These are phyloP conservation scores for Trypanosoma brucei DNA, from an alignment of 208 protist species.

Conservation along the genomic window DNA sequence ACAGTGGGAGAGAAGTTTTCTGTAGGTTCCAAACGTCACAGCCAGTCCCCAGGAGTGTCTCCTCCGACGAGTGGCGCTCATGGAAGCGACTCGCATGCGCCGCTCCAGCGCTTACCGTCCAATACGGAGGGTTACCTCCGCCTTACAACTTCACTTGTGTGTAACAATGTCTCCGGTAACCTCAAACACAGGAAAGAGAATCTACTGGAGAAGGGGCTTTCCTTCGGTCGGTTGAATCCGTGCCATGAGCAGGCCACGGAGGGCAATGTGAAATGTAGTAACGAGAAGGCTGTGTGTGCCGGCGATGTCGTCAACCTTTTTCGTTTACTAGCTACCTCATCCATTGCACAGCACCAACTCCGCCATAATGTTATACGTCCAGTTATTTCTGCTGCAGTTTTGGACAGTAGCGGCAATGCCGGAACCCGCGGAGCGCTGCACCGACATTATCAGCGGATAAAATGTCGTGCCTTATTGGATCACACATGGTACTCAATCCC, in stretches of 20 bases:
- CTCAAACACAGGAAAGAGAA: slow-evolving; percentile 32
- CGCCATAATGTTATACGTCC: slow-evolving; percentile 55
- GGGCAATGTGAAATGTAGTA: neutral
- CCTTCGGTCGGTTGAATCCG: slow-evolving; percentile 10
- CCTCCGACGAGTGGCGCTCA: neutral
- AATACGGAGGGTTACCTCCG: slow-evolving; percentile 48
- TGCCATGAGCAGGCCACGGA: neutral
- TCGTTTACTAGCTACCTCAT: slow-evolving; percentile 43
- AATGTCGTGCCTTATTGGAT: slow-evolving; percentile 54
- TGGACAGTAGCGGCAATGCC: slow-evolving; percentile 22
- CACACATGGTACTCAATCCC: slow-evolving; percentile 65
- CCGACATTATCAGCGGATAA: slow-evolving; percentile 19
- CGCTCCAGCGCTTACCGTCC: slow-evolving; percentile 15
- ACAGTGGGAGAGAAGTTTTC: neutral
- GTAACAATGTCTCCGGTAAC: slow-evolving; percentile 72
- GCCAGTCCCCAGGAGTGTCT: slow-evolving; percentile 9
- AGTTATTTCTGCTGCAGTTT: slow-evolving; percentile 58
- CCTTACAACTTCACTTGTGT: slow-evolving; percentile 41
- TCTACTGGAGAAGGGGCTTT: slow-evolving; percentile 39
- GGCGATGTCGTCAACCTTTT: slow-evolving; percentile 49
- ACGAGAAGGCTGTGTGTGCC: neutral
- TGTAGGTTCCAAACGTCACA: neutral
- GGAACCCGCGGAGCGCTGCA: neutral
- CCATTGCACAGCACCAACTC: slow-evolving; percentile 64
- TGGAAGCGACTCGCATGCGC: slow-evolving; percentile 1